Conservation (phyloP, 805 yeast genomes). For the Starmerella vaccinii region DNA sequence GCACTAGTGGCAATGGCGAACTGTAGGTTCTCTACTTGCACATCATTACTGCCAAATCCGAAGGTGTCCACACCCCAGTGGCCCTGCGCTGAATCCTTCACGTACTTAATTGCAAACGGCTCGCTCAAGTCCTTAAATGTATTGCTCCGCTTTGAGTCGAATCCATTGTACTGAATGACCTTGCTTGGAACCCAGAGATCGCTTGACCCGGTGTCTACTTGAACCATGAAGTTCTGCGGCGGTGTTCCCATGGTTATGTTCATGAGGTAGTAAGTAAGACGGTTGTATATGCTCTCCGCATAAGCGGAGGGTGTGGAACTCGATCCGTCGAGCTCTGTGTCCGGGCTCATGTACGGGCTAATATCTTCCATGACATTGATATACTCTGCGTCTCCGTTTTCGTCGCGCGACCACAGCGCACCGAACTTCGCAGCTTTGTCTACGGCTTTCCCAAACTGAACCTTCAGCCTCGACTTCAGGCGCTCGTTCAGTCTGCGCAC, state of each 20-base stretch:
- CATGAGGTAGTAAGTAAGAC: conserved; percentile 29
- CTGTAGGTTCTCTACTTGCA: conserved; percentile 42
- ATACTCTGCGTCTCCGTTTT: neutral
- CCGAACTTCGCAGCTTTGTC: neutral
- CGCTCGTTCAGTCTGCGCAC: conserved; percentile 11
- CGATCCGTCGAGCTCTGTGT: neutral
- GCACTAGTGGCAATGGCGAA: conserved; percentile 66
- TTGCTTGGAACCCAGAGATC: conserved; percentile 28
- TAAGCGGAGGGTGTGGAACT: neutral
- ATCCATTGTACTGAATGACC: conserved; percentile 24
- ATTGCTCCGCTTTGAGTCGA: conserved; percentile 16
- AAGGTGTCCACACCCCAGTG: conserved; percentile 56
- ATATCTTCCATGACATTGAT: neutral
- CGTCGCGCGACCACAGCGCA: conserved; percentile 4
- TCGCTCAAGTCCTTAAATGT: conserved; percentile 17
- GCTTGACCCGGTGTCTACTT: conserved; percentile 65
- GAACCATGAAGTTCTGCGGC: conserved; percentile 42
- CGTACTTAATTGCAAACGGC: conserved; percentile 28
- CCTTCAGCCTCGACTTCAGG: neutral
- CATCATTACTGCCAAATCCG: conserved; percentile 35
- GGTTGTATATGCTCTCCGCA: conserved; percentile 22
- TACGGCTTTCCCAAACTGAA: neutral
- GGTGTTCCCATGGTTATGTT: conserved; percentile 42
- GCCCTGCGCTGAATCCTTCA: conserved; percentile 45
- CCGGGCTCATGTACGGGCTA: neutral